Evolutionary conservation across 2,329 filamentous ascomycete genomes (phyloP).

Genomic region (Lasiodiplodia hormozganensis): DNA sequence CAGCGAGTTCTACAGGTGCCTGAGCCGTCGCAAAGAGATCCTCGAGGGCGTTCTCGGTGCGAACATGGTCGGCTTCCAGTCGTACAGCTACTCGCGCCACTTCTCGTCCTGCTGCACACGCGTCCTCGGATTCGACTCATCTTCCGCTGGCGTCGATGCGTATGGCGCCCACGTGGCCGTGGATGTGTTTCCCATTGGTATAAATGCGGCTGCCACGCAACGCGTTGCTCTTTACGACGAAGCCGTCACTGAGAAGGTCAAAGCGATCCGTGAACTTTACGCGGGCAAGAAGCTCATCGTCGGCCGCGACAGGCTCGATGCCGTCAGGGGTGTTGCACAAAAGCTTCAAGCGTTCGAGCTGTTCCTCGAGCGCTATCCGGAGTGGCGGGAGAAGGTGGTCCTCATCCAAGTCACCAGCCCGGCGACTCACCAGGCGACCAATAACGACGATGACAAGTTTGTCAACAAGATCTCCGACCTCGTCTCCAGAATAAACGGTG

Average conservation of each 20-base stretch:
- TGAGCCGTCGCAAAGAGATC: conserved; percentile 87
- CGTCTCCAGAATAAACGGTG: conserved; percentile 89
- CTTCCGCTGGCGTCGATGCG: conserved; percentile 82
- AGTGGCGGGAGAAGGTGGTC: conserved; percentile 91
- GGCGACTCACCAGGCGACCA: conserved; percentile 77
- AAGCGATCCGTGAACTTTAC: conserved; percentile 77
- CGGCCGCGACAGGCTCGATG: conserved; percentile 91
- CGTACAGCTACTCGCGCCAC: conserved; percentile 92
- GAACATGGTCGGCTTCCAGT: conserved; percentile 95
- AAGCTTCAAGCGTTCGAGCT: conserved; percentile 94
- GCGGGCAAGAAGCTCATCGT: conserved; percentile 94
- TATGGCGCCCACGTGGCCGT: conserved; percentile 90
- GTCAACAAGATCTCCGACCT: conserved; percentile 89
- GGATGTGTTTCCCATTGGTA: conserved; percentile 93
- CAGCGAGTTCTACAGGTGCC: conserved; percentile 90
- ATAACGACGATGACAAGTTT: conserved; percentile 80
- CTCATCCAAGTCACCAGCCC: conserved; percentile 95
- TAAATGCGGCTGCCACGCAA: conserved; percentile 83
- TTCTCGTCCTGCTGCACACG: conserved; percentile 94
- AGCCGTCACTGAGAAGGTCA: conserved; percentile 74
- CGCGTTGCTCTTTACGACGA: conserved; percentile 74
- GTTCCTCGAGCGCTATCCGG: conserved; percentile 87
- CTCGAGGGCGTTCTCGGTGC: conserved; percentile 88
- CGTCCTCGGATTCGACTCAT: conserved; percentile 88
- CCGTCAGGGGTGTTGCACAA: conserved; percentile 90